phyloP scores from a whole-genome alignment of 139 green algal genomes.

The Chlorella sp. region DNA sequence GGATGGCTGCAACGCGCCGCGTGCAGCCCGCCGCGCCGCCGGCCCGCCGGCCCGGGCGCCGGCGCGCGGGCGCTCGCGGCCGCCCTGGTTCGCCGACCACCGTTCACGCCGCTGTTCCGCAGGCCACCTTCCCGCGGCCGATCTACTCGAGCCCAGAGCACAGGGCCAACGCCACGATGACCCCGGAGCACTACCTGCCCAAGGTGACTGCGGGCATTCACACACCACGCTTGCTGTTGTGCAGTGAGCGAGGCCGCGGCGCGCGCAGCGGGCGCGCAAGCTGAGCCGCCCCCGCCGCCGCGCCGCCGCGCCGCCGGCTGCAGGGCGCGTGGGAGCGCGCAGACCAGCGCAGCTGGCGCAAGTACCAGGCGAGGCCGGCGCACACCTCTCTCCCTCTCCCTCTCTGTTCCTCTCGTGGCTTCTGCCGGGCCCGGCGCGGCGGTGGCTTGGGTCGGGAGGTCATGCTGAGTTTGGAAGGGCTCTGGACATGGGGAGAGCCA shows the following conservation, averaged over 20 bases:
- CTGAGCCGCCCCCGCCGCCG: slow-evolving; percentile 1
- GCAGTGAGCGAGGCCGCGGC: not conserved
- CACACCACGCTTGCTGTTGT: not conserved
- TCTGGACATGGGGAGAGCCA: too few relatives aligned
- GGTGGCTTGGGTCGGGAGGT: too few relatives aligned
- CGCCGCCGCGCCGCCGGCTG: slow-evolving; percentile 9
- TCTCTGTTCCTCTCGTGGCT: too few relatives aligned
- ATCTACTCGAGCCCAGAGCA: slow-evolving; percentile 23
- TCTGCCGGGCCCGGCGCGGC: too few relatives aligned
- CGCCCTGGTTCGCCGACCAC: not conserved
- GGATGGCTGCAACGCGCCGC: not conserved
- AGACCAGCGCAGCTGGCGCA: slow-evolving; percentile 45
- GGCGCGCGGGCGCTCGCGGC: not conserved
- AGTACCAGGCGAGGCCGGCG: slow-evolving; percentile 37
- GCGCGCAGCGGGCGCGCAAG: not conserved
- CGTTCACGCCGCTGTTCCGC: not conserved
- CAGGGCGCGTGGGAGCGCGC: slow-evolving; percentile 45
- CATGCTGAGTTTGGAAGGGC: too few relatives aligned
- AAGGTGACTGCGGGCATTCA: not conserved
- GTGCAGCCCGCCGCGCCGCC: not conserved
- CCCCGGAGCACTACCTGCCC: not conserved
- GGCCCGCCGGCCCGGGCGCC: not conserved
- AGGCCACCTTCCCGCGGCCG: slow-evolving; percentile 28
- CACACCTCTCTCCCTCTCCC: too few relatives aligned
- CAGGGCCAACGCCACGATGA: not conserved